Evolutionary conservation across 2,329 filamentous ascomycete genomes (phyloP), one percentile per base, ranked within the genome.

Genomic region (Capronia americana): DNA sequence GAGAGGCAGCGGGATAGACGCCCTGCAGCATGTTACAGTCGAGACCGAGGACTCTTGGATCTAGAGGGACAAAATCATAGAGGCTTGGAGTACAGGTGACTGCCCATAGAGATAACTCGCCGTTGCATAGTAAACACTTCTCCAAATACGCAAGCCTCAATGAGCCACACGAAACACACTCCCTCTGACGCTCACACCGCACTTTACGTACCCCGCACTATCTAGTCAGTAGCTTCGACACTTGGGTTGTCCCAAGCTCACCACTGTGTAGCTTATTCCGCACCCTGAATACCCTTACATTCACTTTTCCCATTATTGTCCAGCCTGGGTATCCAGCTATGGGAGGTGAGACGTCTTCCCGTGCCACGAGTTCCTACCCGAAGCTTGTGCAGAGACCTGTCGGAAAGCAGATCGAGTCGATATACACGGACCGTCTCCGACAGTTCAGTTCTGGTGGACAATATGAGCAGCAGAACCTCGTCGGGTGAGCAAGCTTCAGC

Each of bases 361-460:
- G 73, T 74, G 74, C 76, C 75, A 72, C 74, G 51, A 69, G 73
- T 68, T 75, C 79, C 34, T 84, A 86, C 72, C 84, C 85, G 59
- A 80, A 82, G 72, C 77, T 84, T 57, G 81, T 82, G 41, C 74
- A 79, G 63, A 77, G 80, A 64, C 86, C 86, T 23, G 85, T 87
- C 66, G 92, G 92, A 70, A 91, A 95, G 79, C 88, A 90, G 77
- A 97, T 97, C 78, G 85, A 89, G 73, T 87, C 87, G 76, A 92
- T 97, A 79, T 96, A 97, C 81, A 90, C 88, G 75, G 89, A 92
- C 73, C 89, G 94, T 61, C 89, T 98, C 75, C 84, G 86, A 68
- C 89, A 91, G 74, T 97, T 97, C 80, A 93, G 92, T 67, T 83
- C 82, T 56, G 93, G 92, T 58, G 93, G 93, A 57, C 92, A 96